Evolutionary conservation across 805 yeast genomes (phyloP).

Genomic region (Phaffomyces opuntiae): DNA sequence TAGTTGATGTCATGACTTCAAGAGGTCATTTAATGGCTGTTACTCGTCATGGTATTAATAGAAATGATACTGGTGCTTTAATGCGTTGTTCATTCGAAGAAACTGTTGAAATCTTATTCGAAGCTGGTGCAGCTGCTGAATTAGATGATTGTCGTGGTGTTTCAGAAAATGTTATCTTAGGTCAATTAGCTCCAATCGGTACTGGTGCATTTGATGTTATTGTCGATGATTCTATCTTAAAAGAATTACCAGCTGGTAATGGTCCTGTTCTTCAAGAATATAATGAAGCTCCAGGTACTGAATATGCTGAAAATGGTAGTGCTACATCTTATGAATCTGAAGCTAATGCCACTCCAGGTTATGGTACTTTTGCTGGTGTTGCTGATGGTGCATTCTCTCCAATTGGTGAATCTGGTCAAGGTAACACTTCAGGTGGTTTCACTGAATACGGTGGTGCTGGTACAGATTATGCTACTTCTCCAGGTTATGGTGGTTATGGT

Average conservation of each 20-base stretch:
- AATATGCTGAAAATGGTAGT: constrained; percentile 51
- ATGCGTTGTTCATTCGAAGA: constrained; percentile 99
- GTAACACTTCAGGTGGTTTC: constrained; percentile 74
- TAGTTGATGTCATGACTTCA: constrained; percentile 97
- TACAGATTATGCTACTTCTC: constrained; percentile 47
- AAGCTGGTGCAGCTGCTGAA: constrained; percentile 98
- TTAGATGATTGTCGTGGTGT: constrained; percentile 98
- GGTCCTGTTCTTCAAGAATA: constrained; percentile 35
- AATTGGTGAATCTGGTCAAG: constrained; percentile 75
- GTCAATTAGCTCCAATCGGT: constrained; percentile 98
- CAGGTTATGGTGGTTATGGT: constrained; percentile 29
- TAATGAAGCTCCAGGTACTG: constrained; percentile 27
- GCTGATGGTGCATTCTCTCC: constrained; percentile 91
- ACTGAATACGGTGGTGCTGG: constrained; percentile 55
- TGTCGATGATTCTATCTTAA: constrained; percentile 84
- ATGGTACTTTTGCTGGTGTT: constrained; percentile 53
- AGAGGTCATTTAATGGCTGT: constrained; percentile 98
- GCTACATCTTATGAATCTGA: constrained; percentile 69
- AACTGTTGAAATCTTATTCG: constrained; percentile 94
- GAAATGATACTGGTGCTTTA: constrained; percentile 97
- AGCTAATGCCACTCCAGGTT: constrained; percentile 80
- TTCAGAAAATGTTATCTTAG: constrained; percentile 94
- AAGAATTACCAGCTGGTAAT: constrained; percentile 31
- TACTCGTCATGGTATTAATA: constrained; percentile 98
- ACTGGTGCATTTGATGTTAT: constrained; percentile 96